phyloP scores from a whole-genome alignment of 345 rosid genomes.

The Pugionium cornutum region DNA sequence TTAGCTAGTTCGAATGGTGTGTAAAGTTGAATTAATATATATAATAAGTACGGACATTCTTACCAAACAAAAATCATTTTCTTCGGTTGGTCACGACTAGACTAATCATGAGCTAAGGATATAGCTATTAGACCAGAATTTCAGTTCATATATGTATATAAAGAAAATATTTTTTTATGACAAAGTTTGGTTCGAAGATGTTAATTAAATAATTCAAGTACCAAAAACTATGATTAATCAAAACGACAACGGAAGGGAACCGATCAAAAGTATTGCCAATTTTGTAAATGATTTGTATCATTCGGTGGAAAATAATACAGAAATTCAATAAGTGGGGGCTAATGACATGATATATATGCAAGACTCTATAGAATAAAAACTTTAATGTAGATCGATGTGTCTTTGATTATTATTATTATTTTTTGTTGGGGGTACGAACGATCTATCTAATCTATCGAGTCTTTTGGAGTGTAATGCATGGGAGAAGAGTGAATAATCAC shows the following conservation, averaged over 20 bases:
- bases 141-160: no score
- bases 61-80: background rate
- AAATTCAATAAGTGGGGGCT: conserved; percentile 34
- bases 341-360: conserved; percentile 25
- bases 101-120: conserved; percentile 13
- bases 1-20: conserved; percentile 6
- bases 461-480: conserved; percentile 43
- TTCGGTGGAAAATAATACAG: conserved; percentile 25
- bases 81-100: conserved; percentile 24
- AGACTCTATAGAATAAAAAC: conserved; percentile 27
- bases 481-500: conserved; percentile 36
- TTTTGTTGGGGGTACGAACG: conserved; percentile 17
- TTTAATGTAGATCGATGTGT: conserved; percentile 35
- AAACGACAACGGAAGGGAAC: background rate
- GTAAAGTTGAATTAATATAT: background rate
- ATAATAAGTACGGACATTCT: background rate
- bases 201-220: no score
- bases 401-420: conserved; percentile 16
- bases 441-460: conserved; percentile 35
- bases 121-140: no score
- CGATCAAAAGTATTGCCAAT: no score
- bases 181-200: no score
- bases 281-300: background rate
- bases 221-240: background rate
- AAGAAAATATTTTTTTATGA: no score